A percentile compares a stretch with the other conserved stretches of the same genome.
Conservation (phyloP, 768 basidiomycete genomes). For the Dentipellis sp. region DNA sequence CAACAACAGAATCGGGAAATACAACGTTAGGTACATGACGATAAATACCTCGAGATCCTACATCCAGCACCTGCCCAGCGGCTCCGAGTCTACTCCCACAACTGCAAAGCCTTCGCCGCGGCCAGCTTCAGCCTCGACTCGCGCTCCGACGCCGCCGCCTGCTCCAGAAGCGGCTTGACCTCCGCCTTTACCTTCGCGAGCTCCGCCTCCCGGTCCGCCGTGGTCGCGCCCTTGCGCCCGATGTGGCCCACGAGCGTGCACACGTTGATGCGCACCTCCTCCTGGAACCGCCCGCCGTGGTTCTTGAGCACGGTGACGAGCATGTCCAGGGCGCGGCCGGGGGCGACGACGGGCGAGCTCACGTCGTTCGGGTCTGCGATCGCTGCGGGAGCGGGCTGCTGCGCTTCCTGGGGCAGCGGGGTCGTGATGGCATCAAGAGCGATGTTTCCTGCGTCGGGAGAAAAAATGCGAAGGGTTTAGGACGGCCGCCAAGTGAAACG, state of each 20-base stretch:
- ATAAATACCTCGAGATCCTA: no score
- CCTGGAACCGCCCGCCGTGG: slow-evolving; percentile 37
- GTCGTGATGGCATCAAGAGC: slow-evolving; percentile 53
- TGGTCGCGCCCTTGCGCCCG: slow-evolving; percentile 40
- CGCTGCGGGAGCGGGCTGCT: slow-evolving; percentile 21
- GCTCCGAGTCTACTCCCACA: slow-evolving; percentile 6
- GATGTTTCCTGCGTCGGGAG: slow-evolving; percentile 36
- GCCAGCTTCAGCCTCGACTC: slow-evolving; percentile 29
- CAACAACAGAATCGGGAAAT: no score
- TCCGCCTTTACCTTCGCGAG: slow-evolving; percentile 40
- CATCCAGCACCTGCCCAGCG: no score
- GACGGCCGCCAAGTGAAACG: neutral
- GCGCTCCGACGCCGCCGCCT: slow-evolving; percentile 29
- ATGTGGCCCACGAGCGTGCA: slow-evolving; percentile 66
- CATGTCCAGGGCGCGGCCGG: slow-evolving; percentile 58
- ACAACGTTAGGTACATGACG: no score
- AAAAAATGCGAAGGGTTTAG: neutral
- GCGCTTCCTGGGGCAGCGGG: slow-evolving; percentile 35
- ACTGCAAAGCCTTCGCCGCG: slow-evolving; percentile 29
- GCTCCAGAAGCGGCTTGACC: slow-evolving; percentile 39
- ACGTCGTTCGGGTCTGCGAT: slow-evolving; percentile 30
- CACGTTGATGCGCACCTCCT: slow-evolving; percentile 69
- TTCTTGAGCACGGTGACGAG: slow-evolving; percentile 55
- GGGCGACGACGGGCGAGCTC: slow-evolving; percentile 41
- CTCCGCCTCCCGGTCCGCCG: slow-evolving; percentile 26